phyloP scores from a whole-genome alignment of 345 rosid genomes.

The thale cress (Arabidopsis thaliana) region DNA sequence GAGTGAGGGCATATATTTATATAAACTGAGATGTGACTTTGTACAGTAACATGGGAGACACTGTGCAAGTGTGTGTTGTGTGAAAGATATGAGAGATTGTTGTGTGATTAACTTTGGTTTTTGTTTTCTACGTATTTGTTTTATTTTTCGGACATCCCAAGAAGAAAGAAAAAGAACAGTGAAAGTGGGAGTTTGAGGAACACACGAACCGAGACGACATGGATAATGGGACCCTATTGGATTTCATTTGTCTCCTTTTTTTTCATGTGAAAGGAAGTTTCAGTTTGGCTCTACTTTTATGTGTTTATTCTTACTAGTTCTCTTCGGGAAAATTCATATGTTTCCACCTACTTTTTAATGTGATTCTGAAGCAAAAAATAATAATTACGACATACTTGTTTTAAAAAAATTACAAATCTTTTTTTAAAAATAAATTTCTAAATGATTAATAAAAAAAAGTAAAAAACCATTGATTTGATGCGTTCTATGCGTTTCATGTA shows the following conservation, averaged over 20 bases:
- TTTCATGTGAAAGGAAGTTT: constrained; percentile 24
- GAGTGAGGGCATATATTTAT: constrained; percentile 50
- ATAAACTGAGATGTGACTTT: constrained; percentile 42
- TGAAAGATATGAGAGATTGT: constrained; percentile 33
- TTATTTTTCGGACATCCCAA: constrained; percentile 60
- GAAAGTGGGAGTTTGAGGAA: constrained; percentile 51
- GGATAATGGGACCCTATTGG: constrained; percentile 49
- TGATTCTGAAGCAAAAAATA: not conserved
- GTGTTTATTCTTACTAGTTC: constrained; percentile 2
- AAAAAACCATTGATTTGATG: too few species aligned
- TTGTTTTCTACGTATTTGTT: constrained; percentile 31
- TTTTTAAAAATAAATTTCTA: too few species aligned
- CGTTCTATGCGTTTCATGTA: too few species aligned
- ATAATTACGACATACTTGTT: not conserved
- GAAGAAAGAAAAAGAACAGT: constrained; percentile 44
- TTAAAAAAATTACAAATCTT: not conserved
- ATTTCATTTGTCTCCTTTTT: constrained; percentile 39
- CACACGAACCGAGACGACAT: constrained; percentile 55
- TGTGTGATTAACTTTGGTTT: not conserved
- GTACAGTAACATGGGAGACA: constrained; percentile 51
- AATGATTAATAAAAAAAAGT: too few species aligned
- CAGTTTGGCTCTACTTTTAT: constrained; percentile 36
- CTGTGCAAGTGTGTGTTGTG: constrained; percentile 35
- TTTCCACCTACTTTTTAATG: constrained; percentile 7
- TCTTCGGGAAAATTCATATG: constrained; percentile 36